These are phyloP conservation scores for Magnaporthiopsis incrustans DNA, from an alignment of 2,329 filamentous ascomycete species.

Conservation along the genomic window DNA sequence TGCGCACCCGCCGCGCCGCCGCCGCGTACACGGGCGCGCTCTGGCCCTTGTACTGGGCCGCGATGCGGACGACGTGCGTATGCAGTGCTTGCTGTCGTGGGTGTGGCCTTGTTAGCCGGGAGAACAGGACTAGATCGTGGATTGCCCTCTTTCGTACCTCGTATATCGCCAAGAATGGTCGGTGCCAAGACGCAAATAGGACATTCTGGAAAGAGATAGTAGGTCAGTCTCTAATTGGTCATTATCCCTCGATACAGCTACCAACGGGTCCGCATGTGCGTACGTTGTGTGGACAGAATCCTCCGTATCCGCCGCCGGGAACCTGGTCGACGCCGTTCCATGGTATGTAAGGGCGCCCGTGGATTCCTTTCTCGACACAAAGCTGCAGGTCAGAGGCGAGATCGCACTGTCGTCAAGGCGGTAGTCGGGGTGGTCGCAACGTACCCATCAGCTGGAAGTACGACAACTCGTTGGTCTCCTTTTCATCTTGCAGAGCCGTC, in stretches of 20 bases:
- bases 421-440: slow-evolving; percentile 1
- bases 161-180: slow-evolving; percentile 44
- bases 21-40: slow-evolving; percentile 28
- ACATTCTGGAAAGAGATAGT: slow-evolving; percentile 27
- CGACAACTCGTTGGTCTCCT: slow-evolving; percentile 34
- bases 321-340: slow-evolving; percentile 28
- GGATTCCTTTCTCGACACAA: slow-evolving; percentile 19
- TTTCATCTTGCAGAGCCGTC: slow-evolving; percentile 30
- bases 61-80: slow-evolving; percentile 35
- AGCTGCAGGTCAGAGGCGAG: neutral
- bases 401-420: neutral
- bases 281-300: slow-evolving; percentile 42
- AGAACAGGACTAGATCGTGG: neutral
- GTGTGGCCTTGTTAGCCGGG: neutral
- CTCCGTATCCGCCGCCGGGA: slow-evolving; percentile 24
- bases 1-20: slow-evolving; percentile 37
- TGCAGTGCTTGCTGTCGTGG: slow-evolving; percentile 41
- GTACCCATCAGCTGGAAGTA: slow-evolving; percentile 43
- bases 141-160: slow-evolving; percentile 33
- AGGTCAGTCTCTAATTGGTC: neutral
- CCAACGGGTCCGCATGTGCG: slow-evolving; percentile 9
- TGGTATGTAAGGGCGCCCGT: slow-evolving; percentile 22
- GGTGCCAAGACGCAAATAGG: slow-evolving; percentile 48
- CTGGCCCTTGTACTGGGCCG: slow-evolving; percentile 30
- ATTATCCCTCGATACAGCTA: no score